Percentiles rank a stretch among this genome's conserved stretches.
phyloP scores from a whole-genome alignment of 2,329 filamentous ascomycete species.

The Trichoderma koningii region DNA sequence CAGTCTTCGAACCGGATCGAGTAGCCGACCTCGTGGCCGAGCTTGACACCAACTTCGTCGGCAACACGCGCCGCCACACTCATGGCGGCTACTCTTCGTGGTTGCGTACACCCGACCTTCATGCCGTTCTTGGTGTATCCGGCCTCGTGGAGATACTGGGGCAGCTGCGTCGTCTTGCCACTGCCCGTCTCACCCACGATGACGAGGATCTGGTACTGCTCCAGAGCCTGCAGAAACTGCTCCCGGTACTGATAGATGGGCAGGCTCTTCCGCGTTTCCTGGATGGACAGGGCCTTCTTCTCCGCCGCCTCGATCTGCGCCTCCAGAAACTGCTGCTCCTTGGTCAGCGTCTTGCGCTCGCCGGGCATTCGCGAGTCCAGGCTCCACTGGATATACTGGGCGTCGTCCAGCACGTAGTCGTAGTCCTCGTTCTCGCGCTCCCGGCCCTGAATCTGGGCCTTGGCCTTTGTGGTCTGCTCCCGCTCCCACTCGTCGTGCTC shows the following conservation, averaged over 20 bases:
- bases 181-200: conserved; percentile 93
- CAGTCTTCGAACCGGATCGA: conserved; percentile 93
- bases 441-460: conserved; percentile 75
- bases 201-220: conserved; percentile 82
- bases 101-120: conserved; percentile 92
- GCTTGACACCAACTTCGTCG: conserved; percentile 86
- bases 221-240: conserved; percentile 82
- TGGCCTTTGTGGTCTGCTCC: conserved; percentile 85
- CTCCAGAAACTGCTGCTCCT: conserved; percentile 77
- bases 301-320: conserved; percentile 87
- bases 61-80: conserved; percentile 94
- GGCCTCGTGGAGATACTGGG: conserved; percentile 90
- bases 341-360: conserved; percentile 69
- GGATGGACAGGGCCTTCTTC: conserved; percentile 81
- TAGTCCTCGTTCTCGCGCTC: conserved; percentile 83
- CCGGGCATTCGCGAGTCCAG: conserved; percentile 72
- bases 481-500: conserved; percentile 96
- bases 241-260: conserved; percentile 89
- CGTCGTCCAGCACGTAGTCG: conserved; percentile 89
- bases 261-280: conserved; percentile 86
- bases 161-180: conserved; percentile 93
- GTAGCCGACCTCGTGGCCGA: conserved; percentile 93
- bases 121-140: conserved; percentile 81
- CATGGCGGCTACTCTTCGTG: conserved; percentile 94
- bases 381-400: conserved; percentile 83